A percentile compares a stretch with the other conserved stretches of the same genome.
phyloP scores from a whole-genome alignment of 768 basidiomycete species.

The Phaffia tasmanica region DNA sequence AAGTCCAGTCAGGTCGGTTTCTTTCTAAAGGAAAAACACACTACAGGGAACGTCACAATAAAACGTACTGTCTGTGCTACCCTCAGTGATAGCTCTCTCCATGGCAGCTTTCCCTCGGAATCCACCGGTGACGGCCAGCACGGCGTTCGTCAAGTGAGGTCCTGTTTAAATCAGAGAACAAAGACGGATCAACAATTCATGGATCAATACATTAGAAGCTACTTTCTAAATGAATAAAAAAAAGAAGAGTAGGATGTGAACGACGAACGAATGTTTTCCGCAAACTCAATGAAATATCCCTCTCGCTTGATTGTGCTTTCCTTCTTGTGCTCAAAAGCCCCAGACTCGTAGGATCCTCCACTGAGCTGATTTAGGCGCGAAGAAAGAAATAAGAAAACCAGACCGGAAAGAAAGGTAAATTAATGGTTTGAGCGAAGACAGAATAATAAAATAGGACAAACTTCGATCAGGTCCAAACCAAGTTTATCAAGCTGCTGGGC shows the following conservation, averaged over 20 bases:
- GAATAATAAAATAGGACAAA: no score
- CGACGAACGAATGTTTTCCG: constrained; percentile 1
- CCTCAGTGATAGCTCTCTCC: constrained; percentile 30
- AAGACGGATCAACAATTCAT: no score
- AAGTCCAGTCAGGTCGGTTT: no score
- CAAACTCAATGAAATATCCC: constrained; percentile 32
- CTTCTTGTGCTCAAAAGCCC: constrained; percentile 32
- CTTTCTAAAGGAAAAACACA: no score
- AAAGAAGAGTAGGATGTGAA: constrained; percentile 2
- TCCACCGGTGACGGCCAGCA: constrained; percentile 35
- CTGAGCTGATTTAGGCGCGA: not conserved
- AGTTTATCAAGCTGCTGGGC: not conserved
- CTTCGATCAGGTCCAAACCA: constrained; percentile 23
- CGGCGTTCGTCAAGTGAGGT: constrained; percentile 31
- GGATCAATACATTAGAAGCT: no score
- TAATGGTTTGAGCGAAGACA: no score
- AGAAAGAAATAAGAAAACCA: no score
- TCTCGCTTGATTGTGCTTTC: constrained; percentile 33
- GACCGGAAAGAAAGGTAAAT: no score
- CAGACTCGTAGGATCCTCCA: constrained; percentile 28
- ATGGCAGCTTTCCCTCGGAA: constrained; percentile 33
- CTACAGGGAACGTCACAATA: not conserved
- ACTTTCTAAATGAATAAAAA: no score
- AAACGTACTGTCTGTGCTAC: constrained; percentile 21
- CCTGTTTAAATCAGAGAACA: constrained; percentile 30